Evolutionary conservation across 345 rosid genomes (phyloP), one percentile per base, ranked within the genome.

Genomic region (Lepidium aucheri): DNA sequence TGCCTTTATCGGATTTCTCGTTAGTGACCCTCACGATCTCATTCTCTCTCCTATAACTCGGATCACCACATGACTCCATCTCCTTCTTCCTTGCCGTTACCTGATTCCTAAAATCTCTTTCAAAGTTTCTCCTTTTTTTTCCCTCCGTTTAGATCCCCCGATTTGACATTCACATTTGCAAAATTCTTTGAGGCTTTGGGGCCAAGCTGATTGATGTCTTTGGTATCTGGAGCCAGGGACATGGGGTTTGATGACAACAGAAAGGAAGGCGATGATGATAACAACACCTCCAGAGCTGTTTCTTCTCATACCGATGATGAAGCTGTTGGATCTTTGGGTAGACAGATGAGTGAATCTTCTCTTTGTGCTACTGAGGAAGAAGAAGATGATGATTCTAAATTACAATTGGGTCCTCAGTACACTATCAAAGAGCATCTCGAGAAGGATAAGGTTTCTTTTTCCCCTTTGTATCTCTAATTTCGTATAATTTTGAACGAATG

Each of bases 341-440:
- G 78, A 44, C 80, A 72, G 8, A 73, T 70, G 82, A 75, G 79
- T 46, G 85, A 83, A 20, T 45, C 82, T 20, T 82, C 88, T 57
- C 24, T 77, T 30, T 61, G 52, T 61, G 74, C 70, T 22, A 60
- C 70, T 17, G 86, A 79, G 46, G 82, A 87, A 8, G 91, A 88
- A 41, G 91, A 84, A 11, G 91, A 84, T 7, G 86, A 78, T 3
- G 68, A 65, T 44, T 62, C 60, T 4, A 71, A 64, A 20, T 66
- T 86, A 35, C 84, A 82, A 52, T 80, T 85, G 77, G 95, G 95
- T 60, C 95, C 95, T 60, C 89, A 86, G 61, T 84, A 60, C 60
- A 86, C 91, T 73, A 82, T 88, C 53, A 86, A 86, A 56, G 86
- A 84, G 56, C 95, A 84, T 53, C 82, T 84, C 53, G 91, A 88